These are phyloP conservation scores for Plantago elongata DNA, from an alignment of 257 asterid species.

Conservation along the genomic window DNA sequence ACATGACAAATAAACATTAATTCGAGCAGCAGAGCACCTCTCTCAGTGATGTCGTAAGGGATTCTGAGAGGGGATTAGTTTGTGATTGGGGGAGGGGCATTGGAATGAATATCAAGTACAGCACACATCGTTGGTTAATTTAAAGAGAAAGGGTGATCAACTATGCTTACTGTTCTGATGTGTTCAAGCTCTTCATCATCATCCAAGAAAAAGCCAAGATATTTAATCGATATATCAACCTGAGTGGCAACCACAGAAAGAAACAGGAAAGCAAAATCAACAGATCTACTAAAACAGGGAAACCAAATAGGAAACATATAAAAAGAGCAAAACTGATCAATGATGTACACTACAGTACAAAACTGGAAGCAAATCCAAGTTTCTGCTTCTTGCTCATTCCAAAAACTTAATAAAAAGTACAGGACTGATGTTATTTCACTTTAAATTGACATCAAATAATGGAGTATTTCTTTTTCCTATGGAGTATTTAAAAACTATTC, in stretches of 20 bases:
- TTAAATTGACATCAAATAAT: not conserved
- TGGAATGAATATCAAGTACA: too few relatives aligned
- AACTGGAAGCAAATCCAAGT: not conserved
- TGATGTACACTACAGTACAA: not conserved
- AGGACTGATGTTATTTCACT: not conserved
- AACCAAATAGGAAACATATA: not conserved
- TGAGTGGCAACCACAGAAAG: constrained; percentile 20
- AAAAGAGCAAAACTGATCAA: not conserved
- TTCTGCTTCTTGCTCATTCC: constrained; percentile 1
- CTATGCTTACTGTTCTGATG: constrained; percentile 45
- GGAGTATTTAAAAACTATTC: too few relatives aligned
- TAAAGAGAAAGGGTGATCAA: not conserved
- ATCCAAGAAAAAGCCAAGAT: constrained; percentile 90
- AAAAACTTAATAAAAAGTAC: not conserved
- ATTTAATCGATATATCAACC: constrained; percentile 88
- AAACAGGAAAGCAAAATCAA: constrained; percentile 10
- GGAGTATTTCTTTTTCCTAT: too few relatives aligned
- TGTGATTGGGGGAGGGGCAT: too few relatives aligned
- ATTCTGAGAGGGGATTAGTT: too few relatives aligned
- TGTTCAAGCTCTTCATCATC: constrained; percentile 78
- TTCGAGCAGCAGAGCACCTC: too few relatives aligned
- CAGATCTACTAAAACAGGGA: not conserved
- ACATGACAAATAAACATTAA: constrained; percentile 12
- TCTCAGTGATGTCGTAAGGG: too few relatives aligned
- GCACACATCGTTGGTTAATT: not conserved